These are phyloP conservation scores for Penicillium rolfsii DNA, from an alignment of 2,329 filamentous ascomycete species.

Conservation along the genomic window DNA sequence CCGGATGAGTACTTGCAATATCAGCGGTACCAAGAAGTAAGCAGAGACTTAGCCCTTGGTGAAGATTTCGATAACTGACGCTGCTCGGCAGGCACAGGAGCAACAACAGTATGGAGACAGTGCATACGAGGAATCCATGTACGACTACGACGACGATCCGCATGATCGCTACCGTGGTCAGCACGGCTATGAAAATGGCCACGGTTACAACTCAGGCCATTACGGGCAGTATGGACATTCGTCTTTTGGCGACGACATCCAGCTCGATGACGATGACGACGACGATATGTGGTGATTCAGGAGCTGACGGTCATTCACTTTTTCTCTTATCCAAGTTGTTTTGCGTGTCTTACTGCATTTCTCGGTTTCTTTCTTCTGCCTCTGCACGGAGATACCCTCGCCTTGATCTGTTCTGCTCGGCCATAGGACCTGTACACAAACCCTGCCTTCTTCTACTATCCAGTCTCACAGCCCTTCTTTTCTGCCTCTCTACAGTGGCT, in stretches of 20 bases:
- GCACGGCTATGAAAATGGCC: constrained; percentile 45
- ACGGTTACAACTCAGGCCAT: constrained; percentile 40
- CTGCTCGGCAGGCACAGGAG: constrained; percentile 20
- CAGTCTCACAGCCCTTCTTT: neutral
- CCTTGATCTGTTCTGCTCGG: constrained; percentile 32
- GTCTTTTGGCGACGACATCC: constrained; percentile 46
- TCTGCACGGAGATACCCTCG: constrained; percentile 35
- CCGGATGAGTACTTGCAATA: constrained; percentile 51
- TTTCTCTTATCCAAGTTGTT: constrained; percentile 20
- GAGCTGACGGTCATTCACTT: constrained; percentile 26
- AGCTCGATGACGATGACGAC: constrained; percentile 50
- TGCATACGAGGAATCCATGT: constrained; percentile 56
- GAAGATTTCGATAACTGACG: constrained; percentile 12
- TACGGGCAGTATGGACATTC: constrained; percentile 45
- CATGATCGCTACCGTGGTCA: constrained; percentile 43
- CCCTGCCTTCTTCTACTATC: constrained; percentile 4
- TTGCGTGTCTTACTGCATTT: constrained; percentile 33
- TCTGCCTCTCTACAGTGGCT: neutral
- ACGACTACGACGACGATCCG: constrained; percentile 54
- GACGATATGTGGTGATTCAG: constrained; percentile 54
- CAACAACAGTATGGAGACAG: constrained; percentile 47
- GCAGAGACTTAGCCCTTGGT: constrained; percentile 13
- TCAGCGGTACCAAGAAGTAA: constrained; percentile 52
- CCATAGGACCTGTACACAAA: constrained; percentile 36
- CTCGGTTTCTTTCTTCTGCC: constrained; percentile 12